phyloP scores from a whole-genome alignment of 2,329 filamentous ascomycete species.

The Aspergillus thermomutatus region DNA sequence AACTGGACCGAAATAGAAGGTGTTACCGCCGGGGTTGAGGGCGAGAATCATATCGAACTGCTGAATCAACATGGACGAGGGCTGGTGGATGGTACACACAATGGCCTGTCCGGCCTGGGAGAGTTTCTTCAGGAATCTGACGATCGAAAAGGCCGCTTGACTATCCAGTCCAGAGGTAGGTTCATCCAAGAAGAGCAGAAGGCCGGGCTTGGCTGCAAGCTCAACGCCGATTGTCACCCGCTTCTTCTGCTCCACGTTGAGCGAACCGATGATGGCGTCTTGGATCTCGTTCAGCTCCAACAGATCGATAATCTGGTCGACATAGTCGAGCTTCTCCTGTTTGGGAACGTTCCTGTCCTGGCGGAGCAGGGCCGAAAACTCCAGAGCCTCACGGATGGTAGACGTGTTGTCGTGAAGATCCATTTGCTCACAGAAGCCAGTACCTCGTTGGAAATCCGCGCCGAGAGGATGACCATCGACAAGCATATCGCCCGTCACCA shows the following conservation, averaged over 20 bases:
- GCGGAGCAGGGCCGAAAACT: slow-evolving; percentile 65
- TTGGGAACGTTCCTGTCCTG: slow-evolving; percentile 55
- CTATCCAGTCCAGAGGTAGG: slow-evolving; percentile 69
- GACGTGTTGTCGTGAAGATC: slow-evolving; percentile 67
- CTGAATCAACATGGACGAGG: slow-evolving; percentile 65
- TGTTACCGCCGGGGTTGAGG: slow-evolving; percentile 65
- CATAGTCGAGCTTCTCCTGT: slow-evolving; percentile 63
- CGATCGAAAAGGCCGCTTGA: slow-evolving; percentile 65
- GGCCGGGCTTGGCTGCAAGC: slow-evolving; percentile 64
- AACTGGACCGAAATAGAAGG: slow-evolving; percentile 70
- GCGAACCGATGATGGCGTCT: slow-evolving; percentile 62
- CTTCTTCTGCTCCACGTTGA: slow-evolving; percentile 69
- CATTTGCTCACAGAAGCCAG: slow-evolving; percentile 70
- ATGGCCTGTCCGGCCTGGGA: slow-evolving; percentile 66
- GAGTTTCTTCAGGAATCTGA: slow-evolving; percentile 67
- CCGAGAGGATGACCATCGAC: slow-evolving; percentile 64
- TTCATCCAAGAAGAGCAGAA: slow-evolving; percentile 69
- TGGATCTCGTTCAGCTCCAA: slow-evolving; percentile 64
- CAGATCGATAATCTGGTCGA: slow-evolving; percentile 63
- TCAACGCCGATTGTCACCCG: slow-evolving; percentile 71
- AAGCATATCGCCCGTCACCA: slow-evolving; percentile 67
- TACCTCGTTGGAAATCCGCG: slow-evolving; percentile 63
- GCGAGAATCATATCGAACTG: slow-evolving; percentile 72
- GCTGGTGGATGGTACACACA: slow-evolving; percentile 72
- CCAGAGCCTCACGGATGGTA: slow-evolving; percentile 65